These are phyloP conservation scores for Dichotomocladium elegans DNA, from an alignment of 371 early-diverging fungal genomes.

Conservation along the genomic window DNA sequence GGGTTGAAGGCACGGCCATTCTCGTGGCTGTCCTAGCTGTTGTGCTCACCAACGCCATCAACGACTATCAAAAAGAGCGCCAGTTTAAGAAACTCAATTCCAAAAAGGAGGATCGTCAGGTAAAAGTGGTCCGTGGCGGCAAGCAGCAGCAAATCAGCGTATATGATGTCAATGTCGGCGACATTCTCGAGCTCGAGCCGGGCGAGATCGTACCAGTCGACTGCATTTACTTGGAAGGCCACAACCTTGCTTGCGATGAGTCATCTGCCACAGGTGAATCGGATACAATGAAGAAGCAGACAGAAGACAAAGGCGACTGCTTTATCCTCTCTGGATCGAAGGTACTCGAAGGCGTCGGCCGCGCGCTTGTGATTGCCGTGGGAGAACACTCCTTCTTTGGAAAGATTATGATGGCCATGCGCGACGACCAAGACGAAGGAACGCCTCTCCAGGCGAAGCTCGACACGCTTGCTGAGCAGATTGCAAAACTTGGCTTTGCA, in stretches of 20 bases:
- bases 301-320: slow-evolving; percentile 63
- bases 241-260: slow-evolving; percentile 87
- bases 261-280: slow-evolving; percentile 92
- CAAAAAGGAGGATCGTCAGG: slow-evolving; percentile 85
- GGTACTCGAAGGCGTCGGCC: slow-evolving; percentile 85
- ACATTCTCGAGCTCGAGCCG: slow-evolving; percentile 88
- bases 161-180: slow-evolving; percentile 85
- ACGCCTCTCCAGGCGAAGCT: slow-evolving; percentile 94
- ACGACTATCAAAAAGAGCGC: slow-evolving; percentile 93
- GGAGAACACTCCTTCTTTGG: slow-evolving; percentile 82
- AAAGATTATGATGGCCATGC: slow-evolving; percentile 84
- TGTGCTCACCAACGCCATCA: slow-evolving; percentile 89
- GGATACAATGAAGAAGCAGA: slow-evolving; percentile 69
- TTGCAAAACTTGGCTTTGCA: slow-evolving; percentile 87
- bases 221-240: slow-evolving; percentile 75
- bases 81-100: slow-evolving; percentile 92
- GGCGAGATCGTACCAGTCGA: slow-evolving; percentile 93
- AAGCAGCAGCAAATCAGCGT: slow-evolving; percentile 80
- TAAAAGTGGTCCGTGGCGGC: slow-evolving; percentile 78
- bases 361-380: slow-evolving; percentile 81
- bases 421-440: slow-evolving; percentile 66
- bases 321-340: slow-evolving; percentile 91
- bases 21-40: slow-evolving; percentile 87
- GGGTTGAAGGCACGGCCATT: slow-evolving; percentile 89
- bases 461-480: slow-evolving; percentile 81